Base-by-base conservation (phyloP, 495 filamentous ascomycete species). In the Corynascus novoguineensis region DNA sequence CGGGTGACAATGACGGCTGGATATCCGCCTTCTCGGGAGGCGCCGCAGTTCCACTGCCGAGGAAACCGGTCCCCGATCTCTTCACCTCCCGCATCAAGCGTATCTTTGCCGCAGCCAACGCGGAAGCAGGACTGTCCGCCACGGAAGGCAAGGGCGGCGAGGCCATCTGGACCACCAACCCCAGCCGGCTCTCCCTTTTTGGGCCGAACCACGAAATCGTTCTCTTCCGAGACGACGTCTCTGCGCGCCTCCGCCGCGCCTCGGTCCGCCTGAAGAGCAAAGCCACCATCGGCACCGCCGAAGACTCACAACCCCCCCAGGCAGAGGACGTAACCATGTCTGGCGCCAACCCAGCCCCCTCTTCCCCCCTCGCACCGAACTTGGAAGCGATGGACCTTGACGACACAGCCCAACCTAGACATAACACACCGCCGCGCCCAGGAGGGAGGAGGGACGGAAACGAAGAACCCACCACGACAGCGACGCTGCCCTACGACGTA, bases 1-100 rank as follows among this genome's bases (percentile, higher is more conserved):
- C 93, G 2, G 92, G 92, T 38, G 92, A 97, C 67, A 95, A 95
- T 68, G 93, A 98, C 67, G 90, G 91, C 11, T 98, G 93, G 93
- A 71, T 74, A 3, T 92, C 90, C 0, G 81, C 89, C 3, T 96
- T 96, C 70, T 86, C 86, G 2, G 85, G 83, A 12, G 93, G 93
- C n/a, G 86, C 90, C 40, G 81, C 88, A 1, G 80, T 85, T 1
- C 77, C 84, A 8, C 64, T 97, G 12, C 93, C 93, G 0, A 77
- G 87, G 12, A 83, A 85, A 45, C 65, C 74, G 0, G 79, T 98
- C 4, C 95, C 93, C 8, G 88, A 92, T 2, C 64, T 96, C 42
- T 97, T 97, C 67, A 96, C 92, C 0, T 87, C 84, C 8, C 75
- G 93, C 12, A 79, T 98, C 27, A 83, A 84, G 66, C 79, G 92